Conservation (phyloP, 805 yeast genomes). For the Candida pseudofarinosa region DNA sequence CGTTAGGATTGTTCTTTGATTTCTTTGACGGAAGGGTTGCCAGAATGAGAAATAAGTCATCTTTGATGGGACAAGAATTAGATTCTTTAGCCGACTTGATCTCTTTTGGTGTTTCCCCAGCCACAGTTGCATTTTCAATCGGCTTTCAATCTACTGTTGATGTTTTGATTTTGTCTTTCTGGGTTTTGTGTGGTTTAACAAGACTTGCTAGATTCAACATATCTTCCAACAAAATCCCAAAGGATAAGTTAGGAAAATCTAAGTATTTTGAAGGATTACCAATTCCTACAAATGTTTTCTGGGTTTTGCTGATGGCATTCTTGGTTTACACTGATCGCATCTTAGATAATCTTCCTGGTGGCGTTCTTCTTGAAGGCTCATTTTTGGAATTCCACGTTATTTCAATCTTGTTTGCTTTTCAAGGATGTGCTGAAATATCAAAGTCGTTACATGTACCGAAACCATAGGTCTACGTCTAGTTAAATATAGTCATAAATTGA, state of each 20-base stretch:
- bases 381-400: slow-evolving; percentile 73
- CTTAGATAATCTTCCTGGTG: slow-evolving; percentile 59
- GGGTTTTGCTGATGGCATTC: slow-evolving; percentile 70
- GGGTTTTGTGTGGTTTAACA: slow-evolving; percentile 90
- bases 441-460: slow-evolving; percentile 91
- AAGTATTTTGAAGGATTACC: slow-evolving; percentile 96
- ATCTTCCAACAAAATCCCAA: slow-evolving; percentile 88
- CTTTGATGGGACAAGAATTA: slow-evolving; percentile 94
- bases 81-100: slow-evolving; percentile 94
- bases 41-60: slow-evolving; percentile 83
- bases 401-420: slow-evolving; percentile 58
- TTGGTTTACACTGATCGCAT: slow-evolving; percentile 54
- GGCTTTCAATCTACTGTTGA: slow-evolving; percentile 87
- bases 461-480: slow-evolving; percentile 48
- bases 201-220: slow-evolving; percentile 95
- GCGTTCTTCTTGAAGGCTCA: slow-evolving; percentile 51
- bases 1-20: slow-evolving; percentile 92
- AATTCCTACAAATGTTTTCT: slow-evolving; percentile 78
- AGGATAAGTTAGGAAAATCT: slow-evolving; percentile 81
- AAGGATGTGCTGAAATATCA: slow-evolving; percentile 89
- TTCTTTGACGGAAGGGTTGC: slow-evolving; percentile 98
- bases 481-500: no score
- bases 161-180: slow-evolving; percentile 67
- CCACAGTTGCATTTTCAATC: slow-evolving; percentile 83
- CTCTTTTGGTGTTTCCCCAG: slow-evolving; percentile 95